These are phyloP conservation scores for Trametes sp. DNA, from an alignment of 1,284 basidiomycete species.

Conservation along the genomic window DNA sequence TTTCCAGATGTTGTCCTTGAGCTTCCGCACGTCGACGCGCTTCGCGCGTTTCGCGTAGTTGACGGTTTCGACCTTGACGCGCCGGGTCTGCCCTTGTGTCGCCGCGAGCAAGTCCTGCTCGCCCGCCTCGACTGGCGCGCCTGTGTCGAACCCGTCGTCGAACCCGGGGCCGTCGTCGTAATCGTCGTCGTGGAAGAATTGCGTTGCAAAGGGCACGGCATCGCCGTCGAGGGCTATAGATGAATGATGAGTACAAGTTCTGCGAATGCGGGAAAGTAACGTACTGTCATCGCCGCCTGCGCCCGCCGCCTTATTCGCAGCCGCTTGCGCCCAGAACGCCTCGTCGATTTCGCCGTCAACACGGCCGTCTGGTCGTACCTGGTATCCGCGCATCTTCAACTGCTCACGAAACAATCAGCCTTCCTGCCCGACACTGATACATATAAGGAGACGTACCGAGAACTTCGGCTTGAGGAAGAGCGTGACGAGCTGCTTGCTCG, in stretches of 20 bases:
- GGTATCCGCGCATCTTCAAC: conserved; percentile 84
- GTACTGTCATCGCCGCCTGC: conserved; percentile 69
- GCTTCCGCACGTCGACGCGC: conserved; percentile 93
- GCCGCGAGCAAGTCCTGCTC: conserved; percentile 89
- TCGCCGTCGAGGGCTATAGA: conserved; percentile 53
- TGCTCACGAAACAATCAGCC: conserved; percentile 39
- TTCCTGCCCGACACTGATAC: background rate
- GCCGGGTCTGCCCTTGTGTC: conserved; percentile 81
- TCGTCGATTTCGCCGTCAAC: conserved; percentile 90
- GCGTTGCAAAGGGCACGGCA: conserved; percentile 88
- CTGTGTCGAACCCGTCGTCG: conserved; percentile 72
- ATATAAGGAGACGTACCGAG: conserved; percentile 60
- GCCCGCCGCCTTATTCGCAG: conserved; percentile 76
- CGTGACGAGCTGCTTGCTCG: conserved; percentile 86
- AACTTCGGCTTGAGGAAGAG: conserved; percentile 97
- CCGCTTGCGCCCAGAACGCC: conserved; percentile 94
- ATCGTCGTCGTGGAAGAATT: conserved; percentile 97
- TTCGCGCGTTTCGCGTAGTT: conserved; percentile 97
- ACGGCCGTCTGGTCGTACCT: conserved; percentile 60
- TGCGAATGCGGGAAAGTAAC: background rate
- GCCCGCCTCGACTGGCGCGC: conserved; percentile 59
- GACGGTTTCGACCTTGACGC: conserved; percentile 88
- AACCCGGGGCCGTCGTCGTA: conserved; percentile 83
- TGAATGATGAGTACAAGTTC: conserved; percentile 1
- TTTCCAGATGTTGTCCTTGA: conserved; percentile 99